Conservation (phyloP, 2,329 filamentous ascomycete genomes). For the Sporothrix protearum region DNA sequence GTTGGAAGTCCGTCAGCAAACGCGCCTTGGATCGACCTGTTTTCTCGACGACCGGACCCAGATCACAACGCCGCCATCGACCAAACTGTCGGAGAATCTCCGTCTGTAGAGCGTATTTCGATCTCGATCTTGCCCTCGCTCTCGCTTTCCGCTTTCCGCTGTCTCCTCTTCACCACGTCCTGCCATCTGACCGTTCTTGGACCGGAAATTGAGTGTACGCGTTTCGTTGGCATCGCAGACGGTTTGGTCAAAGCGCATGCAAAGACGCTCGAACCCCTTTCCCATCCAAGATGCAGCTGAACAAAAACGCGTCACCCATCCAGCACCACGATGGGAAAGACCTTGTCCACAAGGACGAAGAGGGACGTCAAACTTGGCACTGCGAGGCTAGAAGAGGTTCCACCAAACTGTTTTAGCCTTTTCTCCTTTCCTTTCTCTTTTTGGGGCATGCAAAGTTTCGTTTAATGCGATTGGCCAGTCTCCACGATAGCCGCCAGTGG, state of each 20-base stretch:
- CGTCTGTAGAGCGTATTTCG: no score
- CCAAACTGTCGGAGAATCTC: background rate
- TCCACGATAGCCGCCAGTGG: background rate
- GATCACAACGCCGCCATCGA: background rate
- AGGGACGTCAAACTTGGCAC: background rate
- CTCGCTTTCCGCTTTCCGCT: background rate
- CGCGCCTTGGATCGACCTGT: background rate
- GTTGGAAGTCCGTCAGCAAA: background rate
- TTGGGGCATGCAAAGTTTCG: background rate
- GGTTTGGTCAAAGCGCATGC: background rate
- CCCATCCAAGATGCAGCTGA: background rate
- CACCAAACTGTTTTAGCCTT: background rate
- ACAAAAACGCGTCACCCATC: background rate
- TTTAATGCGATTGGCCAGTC: background rate
- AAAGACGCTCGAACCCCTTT: conserved; percentile 1
- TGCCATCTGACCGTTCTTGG: background rate
- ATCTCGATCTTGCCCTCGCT: no score
- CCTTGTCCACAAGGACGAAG: background rate
- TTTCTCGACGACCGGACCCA: no score
- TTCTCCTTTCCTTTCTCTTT: background rate
- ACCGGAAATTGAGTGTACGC: background rate
- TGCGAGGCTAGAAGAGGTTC: background rate
- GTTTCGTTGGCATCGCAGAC: background rate
- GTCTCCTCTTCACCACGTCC: background rate
- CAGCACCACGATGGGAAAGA: background rate